Conservation (phyloP, 768 basidiomycete species). For the Mrakia gelida region DNA sequence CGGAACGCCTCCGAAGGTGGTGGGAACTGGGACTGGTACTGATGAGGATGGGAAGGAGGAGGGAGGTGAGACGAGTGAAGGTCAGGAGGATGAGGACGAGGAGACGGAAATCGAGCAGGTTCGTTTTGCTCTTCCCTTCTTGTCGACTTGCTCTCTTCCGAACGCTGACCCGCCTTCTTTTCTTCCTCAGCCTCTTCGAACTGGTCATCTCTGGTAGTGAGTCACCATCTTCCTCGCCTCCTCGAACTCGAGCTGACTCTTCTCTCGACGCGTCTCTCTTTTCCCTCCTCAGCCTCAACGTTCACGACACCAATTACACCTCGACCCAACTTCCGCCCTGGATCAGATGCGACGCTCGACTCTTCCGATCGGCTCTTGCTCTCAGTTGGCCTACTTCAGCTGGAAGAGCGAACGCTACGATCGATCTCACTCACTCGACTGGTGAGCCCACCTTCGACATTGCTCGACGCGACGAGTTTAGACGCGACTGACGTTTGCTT, state of each 20-base stretch:
- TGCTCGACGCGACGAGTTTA: not conserved
- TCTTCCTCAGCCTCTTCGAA: slow-evolving; percentile 5
- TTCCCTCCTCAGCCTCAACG: slow-evolving; percentile 7
- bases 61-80: not conserved
- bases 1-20: not conserved
- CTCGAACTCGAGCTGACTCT: not conserved
- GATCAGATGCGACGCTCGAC: slow-evolving; percentile 15
- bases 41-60: not conserved
- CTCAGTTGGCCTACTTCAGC: slow-evolving; percentile 11
- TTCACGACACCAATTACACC: not conserved
- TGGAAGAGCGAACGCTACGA: not conserved
- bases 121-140: not conserved
- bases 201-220: slow-evolving; percentile 9
- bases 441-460: not conserved
- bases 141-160: not conserved
- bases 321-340: not conserved
- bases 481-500: not conserved
- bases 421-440: not conserved
- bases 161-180: not conserved
- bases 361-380: slow-evolving; percentile 7
- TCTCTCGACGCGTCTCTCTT: not conserved
- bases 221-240: not conserved
- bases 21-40: not conserved
- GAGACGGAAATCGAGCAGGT: not conserved
- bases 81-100: not conserved